phyloP scores from a whole-genome alignment of 1,139 yeast genomes.

The Casaregolazyma lundiana region DNA sequence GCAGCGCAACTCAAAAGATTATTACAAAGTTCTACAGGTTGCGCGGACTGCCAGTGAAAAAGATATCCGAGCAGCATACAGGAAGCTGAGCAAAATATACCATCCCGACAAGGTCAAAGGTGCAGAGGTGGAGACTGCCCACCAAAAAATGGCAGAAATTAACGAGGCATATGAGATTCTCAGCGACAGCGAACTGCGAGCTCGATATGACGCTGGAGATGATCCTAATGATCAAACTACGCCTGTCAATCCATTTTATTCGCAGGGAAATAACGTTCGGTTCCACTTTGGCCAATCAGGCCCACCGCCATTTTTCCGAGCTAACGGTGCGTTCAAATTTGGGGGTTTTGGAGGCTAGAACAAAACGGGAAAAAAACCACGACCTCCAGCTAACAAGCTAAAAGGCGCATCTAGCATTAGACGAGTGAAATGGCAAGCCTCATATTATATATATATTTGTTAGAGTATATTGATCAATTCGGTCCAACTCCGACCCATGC shows the following conservation, averaged over 20 bases:
- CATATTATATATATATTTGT: no score
- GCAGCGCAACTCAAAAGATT: slow-evolving; percentile 60
- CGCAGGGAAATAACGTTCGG: not conserved
- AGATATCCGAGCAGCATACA: slow-evolving; percentile 76
- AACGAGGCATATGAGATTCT: slow-evolving; percentile 90
- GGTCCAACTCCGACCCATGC: no score
- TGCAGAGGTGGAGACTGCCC: slow-evolving; percentile 65
- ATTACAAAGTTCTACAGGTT: slow-evolving; percentile 74
- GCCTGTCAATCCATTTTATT: not conserved
- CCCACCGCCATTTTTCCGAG: slow-evolving; percentile 1
- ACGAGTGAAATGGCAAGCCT: no score
- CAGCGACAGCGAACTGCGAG: slow-evolving; percentile 59
- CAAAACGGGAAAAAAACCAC: not conserved
- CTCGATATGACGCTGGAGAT: slow-evolving; percentile 61
- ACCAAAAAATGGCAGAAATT: slow-evolving; percentile 82
- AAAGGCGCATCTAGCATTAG: no score
- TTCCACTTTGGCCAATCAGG: slow-evolving; percentile 1
- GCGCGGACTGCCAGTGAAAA: slow-evolving; percentile 61
- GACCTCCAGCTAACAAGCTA: not conserved
- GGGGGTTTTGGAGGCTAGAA: no score
- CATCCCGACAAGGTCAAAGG: slow-evolving; percentile 90
- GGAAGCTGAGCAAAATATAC: slow-evolving; percentile 69
- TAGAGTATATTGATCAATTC: no score
- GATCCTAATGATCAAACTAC: slow-evolving; percentile 47
- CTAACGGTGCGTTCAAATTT: not conserved